Percentiles rank a stretch among this genome's conserved stretches.
These are phyloP conservation scores for Termitomyces eurrhizus DNA, from an alignment of 768 basidiomycete genomes.

Conservation along the genomic window DNA sequence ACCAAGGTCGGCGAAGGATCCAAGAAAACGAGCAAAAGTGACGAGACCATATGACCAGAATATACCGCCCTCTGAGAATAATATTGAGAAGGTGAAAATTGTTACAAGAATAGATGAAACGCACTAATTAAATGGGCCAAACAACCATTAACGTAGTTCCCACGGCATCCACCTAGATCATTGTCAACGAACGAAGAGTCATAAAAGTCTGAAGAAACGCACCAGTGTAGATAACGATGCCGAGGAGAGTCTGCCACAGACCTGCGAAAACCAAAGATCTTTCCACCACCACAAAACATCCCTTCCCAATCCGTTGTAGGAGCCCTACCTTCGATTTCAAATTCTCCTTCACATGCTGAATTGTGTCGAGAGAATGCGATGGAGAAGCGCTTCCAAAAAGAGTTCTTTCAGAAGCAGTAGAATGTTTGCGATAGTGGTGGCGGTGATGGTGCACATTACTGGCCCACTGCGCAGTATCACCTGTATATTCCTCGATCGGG, in stretches of 20 bases:
- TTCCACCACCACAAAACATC: conserved; percentile 52
- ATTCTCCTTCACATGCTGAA: conserved; percentile 37
- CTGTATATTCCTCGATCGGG: conserved; percentile 27
- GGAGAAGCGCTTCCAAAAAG: conserved; percentile 47
- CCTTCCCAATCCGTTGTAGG: conserved; percentile 40
- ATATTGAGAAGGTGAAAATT: conserved; percentile 7
- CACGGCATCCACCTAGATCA: conserved; percentile 68
- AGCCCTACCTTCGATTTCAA: conserved; percentile 20
- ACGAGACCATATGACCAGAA: conserved; percentile 91
- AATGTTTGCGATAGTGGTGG: conserved; percentile 39
- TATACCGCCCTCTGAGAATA: conserved; percentile 70
- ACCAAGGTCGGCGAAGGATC: conserved; percentile 78
- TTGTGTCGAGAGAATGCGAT: conserved; percentile 52
- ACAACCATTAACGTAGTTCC: conserved; percentile 74
- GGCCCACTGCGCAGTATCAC: conserved; percentile 51
- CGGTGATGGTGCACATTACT: conserved; percentile 39
- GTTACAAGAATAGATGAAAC: conserved; percentile 21
- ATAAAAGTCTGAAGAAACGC: conserved; percentile 5
- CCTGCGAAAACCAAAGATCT: conserved; percentile 68
- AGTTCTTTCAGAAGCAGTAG: conserved; percentile 50
- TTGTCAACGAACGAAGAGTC: background rate
- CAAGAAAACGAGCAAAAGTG: conserved; percentile 92
- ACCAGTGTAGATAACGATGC: conserved; percentile 79
- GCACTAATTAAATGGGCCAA: conserved; percentile 89
- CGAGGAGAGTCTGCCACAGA: conserved; percentile 60